Evolutionary conservation across 2,329 filamentous ascomycete species (phyloP).

Genomic region (Trichoderma sp.): DNA sequence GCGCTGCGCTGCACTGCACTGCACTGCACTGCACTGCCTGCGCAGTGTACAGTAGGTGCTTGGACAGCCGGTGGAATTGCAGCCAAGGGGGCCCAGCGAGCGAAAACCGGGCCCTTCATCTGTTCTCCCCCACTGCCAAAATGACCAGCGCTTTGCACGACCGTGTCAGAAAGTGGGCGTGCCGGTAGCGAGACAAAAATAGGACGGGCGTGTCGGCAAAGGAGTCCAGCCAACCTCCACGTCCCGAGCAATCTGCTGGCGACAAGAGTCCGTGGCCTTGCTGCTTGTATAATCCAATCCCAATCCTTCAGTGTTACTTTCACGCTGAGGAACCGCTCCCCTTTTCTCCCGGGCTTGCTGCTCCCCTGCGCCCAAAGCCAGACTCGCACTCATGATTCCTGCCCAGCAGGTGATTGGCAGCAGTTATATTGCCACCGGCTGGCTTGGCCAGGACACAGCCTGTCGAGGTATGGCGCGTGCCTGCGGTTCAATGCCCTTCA

Average conservation of each 20-base stretch:
- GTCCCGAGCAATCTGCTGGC: neutral
- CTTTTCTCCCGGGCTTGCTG: neutral
- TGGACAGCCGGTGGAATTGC: neutral
- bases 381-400: neutral
- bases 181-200: constrained; percentile 20
- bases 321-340: neutral
- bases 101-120: constrained; percentile 18
- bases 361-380: constrained; percentile 1
- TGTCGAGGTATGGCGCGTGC: neutral
- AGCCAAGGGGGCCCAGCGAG: constrained; percentile 4
- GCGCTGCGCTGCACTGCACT: neutral
- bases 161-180: constrained; percentile 15
- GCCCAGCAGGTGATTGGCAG: neutral
- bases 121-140: neutral
- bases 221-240: neutral
- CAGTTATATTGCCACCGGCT: neutral
- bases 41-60: too few relatives aligned
- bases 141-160: constrained; percentile 11
- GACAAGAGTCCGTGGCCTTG: neutral
- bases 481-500: constrained; percentile 7
- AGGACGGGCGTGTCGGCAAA: constrained; percentile 18
- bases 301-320: constrained; percentile 17
- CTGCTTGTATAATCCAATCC: neutral
- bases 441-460: neutral
- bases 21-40: neutral